Percentiles rank a stretch among this genome's conserved stretches.
phyloP scores from a whole-genome alignment of 208 protist genomes.

The Wallacemonas sp. region DNA sequence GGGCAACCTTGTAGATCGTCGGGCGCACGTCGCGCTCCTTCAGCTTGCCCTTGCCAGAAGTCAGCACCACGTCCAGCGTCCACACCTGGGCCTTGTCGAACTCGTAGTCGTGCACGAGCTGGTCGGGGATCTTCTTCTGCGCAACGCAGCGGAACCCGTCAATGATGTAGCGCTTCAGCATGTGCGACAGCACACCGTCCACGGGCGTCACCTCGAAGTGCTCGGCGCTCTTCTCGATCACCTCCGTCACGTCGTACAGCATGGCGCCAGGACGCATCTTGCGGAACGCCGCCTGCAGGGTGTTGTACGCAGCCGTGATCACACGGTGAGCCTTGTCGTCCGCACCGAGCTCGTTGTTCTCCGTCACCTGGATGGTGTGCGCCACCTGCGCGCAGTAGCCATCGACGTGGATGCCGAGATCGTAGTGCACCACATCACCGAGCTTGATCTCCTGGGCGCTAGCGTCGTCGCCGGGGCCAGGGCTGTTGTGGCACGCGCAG shows the following conservation, averaged over 20 bases:
- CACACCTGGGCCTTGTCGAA: constrained; percentile 91
- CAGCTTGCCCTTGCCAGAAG: constrained; percentile 90
- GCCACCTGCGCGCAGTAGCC: constrained; percentile 97
- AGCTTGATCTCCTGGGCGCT: constrained; percentile 74
- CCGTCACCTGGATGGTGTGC: constrained; percentile 95
- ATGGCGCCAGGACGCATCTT: constrained; percentile 87
- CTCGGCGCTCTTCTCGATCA: constrained; percentile 95
- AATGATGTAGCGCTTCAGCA: constrained; percentile 98
- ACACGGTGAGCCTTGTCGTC: constrained; percentile 93
- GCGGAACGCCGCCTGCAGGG: constrained; percentile 91
- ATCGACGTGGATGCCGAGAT: constrained; percentile 98
- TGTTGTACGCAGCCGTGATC: constrained; percentile 95
- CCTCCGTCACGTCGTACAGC: constrained; percentile 93
- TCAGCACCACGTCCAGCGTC: constrained; percentile 91
- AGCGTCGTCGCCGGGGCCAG: constrained; percentile 81
- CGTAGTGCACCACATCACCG: constrained; percentile 98
- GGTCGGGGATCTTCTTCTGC: constrained; percentile 86
- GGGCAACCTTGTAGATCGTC: constrained; percentile 95
- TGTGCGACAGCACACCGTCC: constrained; percentile 98
- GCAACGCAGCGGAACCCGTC: constrained; percentile 97
- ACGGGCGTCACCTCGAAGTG: constrained; percentile 94
- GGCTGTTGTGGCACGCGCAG: constrained; percentile 98
- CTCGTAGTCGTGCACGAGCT: constrained; percentile 95
- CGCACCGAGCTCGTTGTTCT: constrained; percentile 71
- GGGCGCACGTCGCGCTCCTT: constrained; percentile 87